Evolutionary conservation across 371 early-diverging fungal species (phyloP), one percentile per base, ranked within the genome.

Genomic region (Rhizopus microsporus): DNA sequence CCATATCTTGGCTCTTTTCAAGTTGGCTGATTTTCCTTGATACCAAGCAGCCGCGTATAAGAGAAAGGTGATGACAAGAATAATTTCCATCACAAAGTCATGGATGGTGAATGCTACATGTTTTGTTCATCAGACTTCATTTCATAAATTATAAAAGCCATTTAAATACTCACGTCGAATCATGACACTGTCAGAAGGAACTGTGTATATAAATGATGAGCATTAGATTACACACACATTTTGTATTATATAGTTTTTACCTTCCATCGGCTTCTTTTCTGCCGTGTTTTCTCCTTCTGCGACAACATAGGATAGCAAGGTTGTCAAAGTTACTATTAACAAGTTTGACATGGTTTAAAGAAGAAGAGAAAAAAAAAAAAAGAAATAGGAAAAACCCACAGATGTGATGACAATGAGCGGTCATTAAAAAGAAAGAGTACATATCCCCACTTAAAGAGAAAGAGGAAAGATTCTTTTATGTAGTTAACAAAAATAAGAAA

Each of bases 1-100:
- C 83, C 80, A 83, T 8, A 40, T 30, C 15, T 71, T 65, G 39
- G 80, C 79, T 23, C 64, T 68, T 23, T 44, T 47, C 29, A 58
- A 42, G 57, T 78, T 80, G 9, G 47, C 51, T 7, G 42, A 39
- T 35, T 74, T 69, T 43, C 78, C 81, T 33, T 51, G 51, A 38
- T 60, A 68, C 68, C 71, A 74, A 32, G 61, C 35, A 7, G 68
- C 12, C 16, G 71, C 33, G 43, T 68, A 69, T 2, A 52, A 29
- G n/a, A 69, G 7, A 12, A 75, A 65, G 4, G 57, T 39, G 7
- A 47, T 16, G 8, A 33, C 16, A 32, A 75, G 53, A 9, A 62
- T 54, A 47, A 65, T 61, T 59, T 75, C 75, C 64, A 67, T 65
- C 40, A 64, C 55, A 39, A 74, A 74, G 42, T 74, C 69, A 5